Evolutionary conservation across 108 stramenopile species (phyloP), one percentile per base, ranked within the genome.

Genomic region (Cyclotella cryptica): DNA sequence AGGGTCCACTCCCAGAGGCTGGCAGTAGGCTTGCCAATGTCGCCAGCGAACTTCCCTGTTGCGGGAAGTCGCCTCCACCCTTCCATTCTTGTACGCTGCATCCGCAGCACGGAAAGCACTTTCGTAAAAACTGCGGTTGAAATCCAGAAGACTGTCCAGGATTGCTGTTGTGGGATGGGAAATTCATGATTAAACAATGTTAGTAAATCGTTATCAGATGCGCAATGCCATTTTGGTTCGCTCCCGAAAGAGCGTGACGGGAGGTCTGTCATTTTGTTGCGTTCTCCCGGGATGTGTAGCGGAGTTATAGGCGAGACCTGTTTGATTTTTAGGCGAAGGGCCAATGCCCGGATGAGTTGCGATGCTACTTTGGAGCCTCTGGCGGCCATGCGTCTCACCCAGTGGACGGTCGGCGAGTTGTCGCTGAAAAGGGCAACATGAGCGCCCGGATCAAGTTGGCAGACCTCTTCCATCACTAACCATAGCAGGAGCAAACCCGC

Each of bases 401-500:
- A 44, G 40, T 21, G 19, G 6, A 65, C 64, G 11, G 64, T 65
- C 17, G 64, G 79, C 13, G 39, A 28, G 45, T 80, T 80, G 66
- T 67, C 66, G 51, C 66, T 67, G 47, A 67, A 42, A n/a, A n/a
- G n/a, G n/a, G n/a, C n/a, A n/a, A n/a, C n/a, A n/a, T n/a, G n/a
- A n/a, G n/a, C n/a, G n/a, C n/a, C n/a, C n/a, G n/a, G n/a, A n/a
- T n/a, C n/a, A n/a, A n/a, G n/a, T n/a, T n/a, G n/a, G n/a, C n/a
- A 44, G 15, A 65, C 43, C 17, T 35, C 35, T 54, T 74, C 74
- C 74, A 74, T 74, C 0, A 74, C 53, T 0, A 74, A 39, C n/a
- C n/a, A n/a, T n/a, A n/a, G n/a, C 63, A 55, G 65, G n/a, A 55
- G 8, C n/a, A n/a, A n/a, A n/a, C n/a, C n/a, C n/a, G n/a, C n/a